These are phyloP conservation scores for Termitomyces sp. DNA, from an alignment of 768 basidiomycete species.

Conservation along the genomic window DNA sequence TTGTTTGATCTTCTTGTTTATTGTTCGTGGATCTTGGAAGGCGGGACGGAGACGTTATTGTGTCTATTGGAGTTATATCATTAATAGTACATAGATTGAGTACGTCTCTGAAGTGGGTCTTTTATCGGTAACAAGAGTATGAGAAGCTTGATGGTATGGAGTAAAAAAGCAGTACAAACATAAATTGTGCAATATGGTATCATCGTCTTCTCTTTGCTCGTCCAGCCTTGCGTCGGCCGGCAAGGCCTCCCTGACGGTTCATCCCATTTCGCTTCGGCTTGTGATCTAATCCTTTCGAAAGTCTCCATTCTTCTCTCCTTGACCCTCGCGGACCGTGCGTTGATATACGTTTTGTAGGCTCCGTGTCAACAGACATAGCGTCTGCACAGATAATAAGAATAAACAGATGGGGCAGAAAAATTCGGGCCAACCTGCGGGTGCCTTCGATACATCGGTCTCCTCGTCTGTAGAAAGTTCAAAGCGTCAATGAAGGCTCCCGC, in stretches of 20 bases:
- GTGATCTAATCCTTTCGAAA: conserved; percentile 69
- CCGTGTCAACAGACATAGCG: conserved; percentile 54
- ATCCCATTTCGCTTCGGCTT: conserved; percentile 50
- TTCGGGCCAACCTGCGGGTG: conserved; percentile 32
- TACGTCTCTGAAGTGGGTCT: conserved; percentile 5
- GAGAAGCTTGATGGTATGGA: not conserved
- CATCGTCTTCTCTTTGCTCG: conserved; percentile 70
- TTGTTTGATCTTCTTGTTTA: not conserved
- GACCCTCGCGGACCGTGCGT: conserved; percentile 81
- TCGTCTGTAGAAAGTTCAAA: conserved; percentile 34
- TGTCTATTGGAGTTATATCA: not conserved
- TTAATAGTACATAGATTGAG: not conserved
- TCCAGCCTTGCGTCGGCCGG: conserved; percentile 65
- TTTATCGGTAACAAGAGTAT: not conserved
- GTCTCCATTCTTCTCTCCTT: conserved; percentile 79
- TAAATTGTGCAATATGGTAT: conserved; percentile 19
- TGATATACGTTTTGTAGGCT: conserved; percentile 48
- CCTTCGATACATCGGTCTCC: conserved; percentile 23
- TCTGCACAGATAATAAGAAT: conserved; percentile 31
- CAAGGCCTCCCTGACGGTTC: conserved; percentile 66
- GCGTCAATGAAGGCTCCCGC: conserved; percentile 40
- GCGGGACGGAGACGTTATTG: not conserved
- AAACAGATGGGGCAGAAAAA: conserved; percentile 7
- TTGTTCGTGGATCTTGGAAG: not conserved
- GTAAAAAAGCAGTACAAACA: conserved; percentile 4